A percentile compares a stretch with the other conserved stretches of the same genome.
Evolutionary conservation across 169 alveolate genomes (phyloP).

Genomic region (Cyclospora cayetanensis): DNA sequence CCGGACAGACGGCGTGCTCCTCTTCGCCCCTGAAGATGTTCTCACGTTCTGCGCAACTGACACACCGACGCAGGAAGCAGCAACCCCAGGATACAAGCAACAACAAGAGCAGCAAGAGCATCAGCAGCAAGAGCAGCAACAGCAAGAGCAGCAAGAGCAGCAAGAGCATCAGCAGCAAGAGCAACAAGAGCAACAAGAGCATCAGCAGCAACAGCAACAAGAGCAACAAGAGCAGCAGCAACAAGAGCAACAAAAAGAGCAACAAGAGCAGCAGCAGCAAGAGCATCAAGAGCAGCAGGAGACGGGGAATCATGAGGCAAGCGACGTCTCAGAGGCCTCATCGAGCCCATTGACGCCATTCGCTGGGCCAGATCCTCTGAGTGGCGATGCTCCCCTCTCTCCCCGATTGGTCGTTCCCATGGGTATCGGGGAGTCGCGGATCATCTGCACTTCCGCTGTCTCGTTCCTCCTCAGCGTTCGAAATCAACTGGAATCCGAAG

Average conservation of each 20-base stretch:
- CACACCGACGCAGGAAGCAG: no score
- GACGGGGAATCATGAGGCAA: background rate
- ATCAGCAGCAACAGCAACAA: background rate
- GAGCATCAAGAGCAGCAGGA: background rate
- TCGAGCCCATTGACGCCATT: slow-evolving; percentile 67
- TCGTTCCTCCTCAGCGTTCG: slow-evolving; percentile 59
- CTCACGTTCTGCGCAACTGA: no score
- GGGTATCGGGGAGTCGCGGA: slow-evolving; percentile 16
- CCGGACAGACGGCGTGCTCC: no score
- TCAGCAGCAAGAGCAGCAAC: slow-evolving; percentile 27
- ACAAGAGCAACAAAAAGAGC: background rate
- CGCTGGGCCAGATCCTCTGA: slow-evolving; percentile 65
- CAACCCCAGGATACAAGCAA: no score
- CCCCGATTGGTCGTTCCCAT: slow-evolving; percentile 53
- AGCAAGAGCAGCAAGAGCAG: slow-evolving; percentile 27
- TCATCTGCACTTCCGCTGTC: slow-evolving; percentile 33
- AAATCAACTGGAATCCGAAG: slow-evolving; percentile 56
- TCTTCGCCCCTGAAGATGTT: no score
- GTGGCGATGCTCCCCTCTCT: slow-evolving; percentile 68
- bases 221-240: background rate
- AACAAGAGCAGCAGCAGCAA: slow-evolving; percentile 42
- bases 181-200: background rate
- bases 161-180: background rate
- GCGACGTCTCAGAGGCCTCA: background rate
- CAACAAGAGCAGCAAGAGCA: no score